phyloP scores from a whole-genome alignment of 495 filamentous ascomycete genomes.

The Lentithecium fluviatile region DNA sequence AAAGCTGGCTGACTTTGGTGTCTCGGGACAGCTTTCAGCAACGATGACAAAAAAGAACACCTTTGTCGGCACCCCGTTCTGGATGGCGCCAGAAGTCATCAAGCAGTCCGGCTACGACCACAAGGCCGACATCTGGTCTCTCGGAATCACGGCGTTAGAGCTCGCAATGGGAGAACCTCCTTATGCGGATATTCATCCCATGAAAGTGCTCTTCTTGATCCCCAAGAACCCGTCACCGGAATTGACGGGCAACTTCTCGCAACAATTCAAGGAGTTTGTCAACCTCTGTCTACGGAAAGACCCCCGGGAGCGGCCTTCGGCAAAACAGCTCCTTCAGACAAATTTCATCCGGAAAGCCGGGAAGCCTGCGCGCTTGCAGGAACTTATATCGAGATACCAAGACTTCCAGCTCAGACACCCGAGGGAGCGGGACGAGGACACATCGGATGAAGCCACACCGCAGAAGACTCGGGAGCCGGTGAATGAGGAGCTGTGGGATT shows the following conservation, averaged over 20 bases:
- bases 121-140: conserved; percentile 98
- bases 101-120: conserved; percentile 97
- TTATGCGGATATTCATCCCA: conserved; percentile 95
- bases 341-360: conserved; percentile 87
- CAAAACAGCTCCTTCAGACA: conserved; percentile 83
- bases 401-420: conserved; percentile 65
- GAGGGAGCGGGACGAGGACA: conserved; percentile 59
- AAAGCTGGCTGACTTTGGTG: conserved; percentile 96
- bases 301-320: conserved; percentile 81
- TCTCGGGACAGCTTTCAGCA: conserved; percentile 92
- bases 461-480: conserved; percentile 31
- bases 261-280: conserved; percentile 91
- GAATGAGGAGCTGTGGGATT: conserved; percentile 90
- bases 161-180: conserved; percentile 91
- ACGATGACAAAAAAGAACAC: conserved; percentile 99
- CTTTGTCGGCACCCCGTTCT: conserved; percentile 97
- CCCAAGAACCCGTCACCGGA: conserved; percentile 88
- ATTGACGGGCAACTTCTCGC: conserved; percentile 82
- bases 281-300: conserved; percentile 83
- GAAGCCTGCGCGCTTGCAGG: conserved; percentile 84
- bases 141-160: conserved; percentile 97
- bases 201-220: conserved; percentile 97
- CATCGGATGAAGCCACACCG: conserved; percentile 47
- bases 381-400: conserved; percentile 85
- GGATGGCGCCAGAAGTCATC: conserved; percentile 99